Evolutionary conservation across 305 asterid species (phyloP).

Genomic region (Salvia sclarea): DNA sequence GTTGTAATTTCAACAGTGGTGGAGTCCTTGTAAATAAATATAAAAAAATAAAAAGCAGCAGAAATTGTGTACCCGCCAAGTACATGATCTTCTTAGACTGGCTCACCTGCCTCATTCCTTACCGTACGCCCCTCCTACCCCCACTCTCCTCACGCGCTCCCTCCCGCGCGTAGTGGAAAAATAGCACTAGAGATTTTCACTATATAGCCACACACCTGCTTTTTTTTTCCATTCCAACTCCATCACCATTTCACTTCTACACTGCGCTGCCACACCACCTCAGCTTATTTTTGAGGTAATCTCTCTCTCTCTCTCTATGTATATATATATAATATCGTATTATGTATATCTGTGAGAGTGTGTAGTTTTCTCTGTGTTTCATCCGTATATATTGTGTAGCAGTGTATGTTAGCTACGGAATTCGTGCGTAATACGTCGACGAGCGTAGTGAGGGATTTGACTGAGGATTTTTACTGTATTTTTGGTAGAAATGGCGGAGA

Average conservation of each 20-base stretch:
- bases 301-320: not conserved
- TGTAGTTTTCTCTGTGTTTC: not conserved
- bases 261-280: constrained; percentile 16
- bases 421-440: not conserved
- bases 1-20: too few relatives aligned
- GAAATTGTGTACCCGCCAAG: constrained; percentile 39
- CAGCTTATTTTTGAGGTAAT: constrained; percentile 14
- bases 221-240: constrained; percentile 25
- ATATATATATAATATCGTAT: not conserved
- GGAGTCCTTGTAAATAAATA: constrained; percentile 17
- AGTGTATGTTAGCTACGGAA: not conserved
- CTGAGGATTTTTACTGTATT: constrained; percentile 1
- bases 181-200: not conserved
- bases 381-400: not conserved
- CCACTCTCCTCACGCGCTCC: constrained; percentile 26
- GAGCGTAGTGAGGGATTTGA: not conserved
- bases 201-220: constrained; percentile 14
- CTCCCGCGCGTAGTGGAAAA: constrained; percentile 22
- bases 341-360: not conserved
- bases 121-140: constrained; percentile 30
- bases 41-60: not conserved
- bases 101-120: constrained; percentile 34
- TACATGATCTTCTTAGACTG: constrained; percentile 37
- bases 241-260: constrained; percentile 12
- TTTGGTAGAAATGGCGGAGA: constrained; percentile 49